Evolutionary conservation across 2,329 filamentous ascomycete genomes (phyloP), one percentile per base, ranked within the genome.

Genomic region (Nigrospora oryzae): DNA sequence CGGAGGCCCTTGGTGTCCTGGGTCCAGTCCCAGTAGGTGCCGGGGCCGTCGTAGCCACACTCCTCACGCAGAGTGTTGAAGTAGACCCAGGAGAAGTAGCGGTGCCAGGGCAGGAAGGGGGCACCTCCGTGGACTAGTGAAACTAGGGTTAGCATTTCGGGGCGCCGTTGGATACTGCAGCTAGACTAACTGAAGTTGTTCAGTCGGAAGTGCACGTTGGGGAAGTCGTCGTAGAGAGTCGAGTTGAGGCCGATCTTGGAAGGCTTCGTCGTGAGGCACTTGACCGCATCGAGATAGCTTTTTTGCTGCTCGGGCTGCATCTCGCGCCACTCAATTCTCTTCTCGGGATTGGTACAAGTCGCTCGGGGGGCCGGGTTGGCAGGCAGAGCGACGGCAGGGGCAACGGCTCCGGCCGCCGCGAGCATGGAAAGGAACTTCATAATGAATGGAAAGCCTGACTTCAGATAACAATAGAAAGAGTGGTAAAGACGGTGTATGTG

Each of bases 11-110:
- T 45, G 40, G 50, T 54, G 40, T 65, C 62, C 2, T 57, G 51
- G 4, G 53, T 55, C 63, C 63, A 66, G 44, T 66, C 58, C 62
- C 61, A 66, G 51, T 64, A 63, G 30, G 36, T 45, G 30, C 38
- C 38, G 31, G 43, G 33, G 5, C 48, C 49, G 0, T 37, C 35
- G 40, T 60, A 62, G 19, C 49, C 53, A 43, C 61, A 62, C 12
- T 55, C 45, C 13, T 48, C 38, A 4, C 35, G 42, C 10, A 66
- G 51, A 0, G 53, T 51, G 4, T 45, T 43, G 36, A 63, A 55
- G 42, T 63, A 65, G 15, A 59, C 36, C 31, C 62, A 52, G 6
- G 61, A 47, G 39, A 63, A 62, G 39, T 60, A 63, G 11, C 63
- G 49, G 43, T 66, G 63, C 63, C 63, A 65, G 0, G 58, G 50